Conservation (phyloP, 2,329 filamentous ascomycete genomes). For the Fusarium torreyae region DNA sequence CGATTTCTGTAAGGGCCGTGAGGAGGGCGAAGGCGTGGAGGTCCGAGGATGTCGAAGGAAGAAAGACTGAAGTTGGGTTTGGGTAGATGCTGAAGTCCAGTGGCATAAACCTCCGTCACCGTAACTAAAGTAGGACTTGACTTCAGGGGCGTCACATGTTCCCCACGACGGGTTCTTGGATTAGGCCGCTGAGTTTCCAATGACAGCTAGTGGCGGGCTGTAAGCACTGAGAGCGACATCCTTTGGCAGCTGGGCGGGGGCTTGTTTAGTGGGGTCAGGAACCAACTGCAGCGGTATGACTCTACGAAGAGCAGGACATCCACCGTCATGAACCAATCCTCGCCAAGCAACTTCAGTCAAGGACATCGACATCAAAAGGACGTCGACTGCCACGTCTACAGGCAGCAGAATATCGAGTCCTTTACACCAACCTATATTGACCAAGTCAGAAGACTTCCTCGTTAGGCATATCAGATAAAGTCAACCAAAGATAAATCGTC, state of each 20-base stretch:
- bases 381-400: conserved; percentile 18
- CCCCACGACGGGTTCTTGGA: conserved; percentile 42
- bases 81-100: conserved; percentile 27
- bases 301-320: conserved; percentile 32
- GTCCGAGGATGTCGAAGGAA: conserved; percentile 27
- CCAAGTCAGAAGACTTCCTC: conserved; percentile 1
- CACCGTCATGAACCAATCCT: conserved; percentile 40
- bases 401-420: conserved; percentile 32
- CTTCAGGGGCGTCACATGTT: conserved; percentile 48
- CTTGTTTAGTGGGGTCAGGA: conserved; percentile 35
- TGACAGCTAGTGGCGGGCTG: conserved; percentile 30
- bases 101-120: conserved; percentile 32
- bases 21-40: conserved; percentile 1
- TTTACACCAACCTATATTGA: not conserved
- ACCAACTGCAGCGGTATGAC: conserved; percentile 41
- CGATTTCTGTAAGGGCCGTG: not conserved
- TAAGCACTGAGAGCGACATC: conserved; percentile 8
- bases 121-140: conserved; percentile 29
- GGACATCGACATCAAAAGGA: conserved; percentile 34
- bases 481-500: not conserved
- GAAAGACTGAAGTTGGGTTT: conserved; percentile 17
- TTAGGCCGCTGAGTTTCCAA: conserved; percentile 40
- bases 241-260: conserved; percentile 39
- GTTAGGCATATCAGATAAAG: conserved; percentile 3
- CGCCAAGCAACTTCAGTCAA: conserved; percentile 25